Base-by-base conservation (phyloP, 1,139 yeast species). In the Hemisphaericaspora xylofermentans region DNA sequence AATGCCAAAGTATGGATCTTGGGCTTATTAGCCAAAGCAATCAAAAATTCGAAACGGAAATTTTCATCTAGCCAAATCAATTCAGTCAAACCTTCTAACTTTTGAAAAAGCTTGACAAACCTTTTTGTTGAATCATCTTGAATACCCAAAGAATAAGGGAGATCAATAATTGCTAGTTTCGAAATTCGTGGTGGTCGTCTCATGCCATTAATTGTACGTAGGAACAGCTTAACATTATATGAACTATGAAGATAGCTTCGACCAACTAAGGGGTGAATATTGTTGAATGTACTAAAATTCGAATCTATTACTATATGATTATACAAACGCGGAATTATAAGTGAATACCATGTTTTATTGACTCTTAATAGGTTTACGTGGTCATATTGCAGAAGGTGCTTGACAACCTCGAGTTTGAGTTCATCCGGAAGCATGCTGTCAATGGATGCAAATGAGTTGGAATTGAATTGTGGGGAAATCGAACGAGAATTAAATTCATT, bases 371-470 rank as follows among this genome's bases (percentile, higher is more conserved):
- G 49, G 42, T 52, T 64, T 8, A 72, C 47, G 26, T 71, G 57
- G 44, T 71, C 79, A 41, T 65, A 61, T 48, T 76, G 81, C 13
- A 68, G 56, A 21, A 75, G 51, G n/a, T 60, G 45, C 25, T 58
- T 54, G 6, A 70, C 60, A 3, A 76, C 62, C 17, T 46, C 40
- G 13, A 53, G 39, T 14, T 67, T 51, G 15, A 74, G 53, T 45
- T 75, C 81, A 24, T 56, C 48, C 1, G 80, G 79, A 10, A 70
- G 56, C 26, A 40, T 43, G 22, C 8, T 19, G 22, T 54, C 58
- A n/a, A 63, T 45, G 2, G 55, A 29, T 6, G 39, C 10, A 5
- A 14, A n/a, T 19, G 17, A 15, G 10, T 16, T 31, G 42, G 42
- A 8, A 6, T 6, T n/a, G 8, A 35, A 34, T 22, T 24, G 33